These are phyloP conservation scores for Barnettozyma californica DNA, from an alignment of 805 yeast species.

Conservation along the genomic window DNA sequence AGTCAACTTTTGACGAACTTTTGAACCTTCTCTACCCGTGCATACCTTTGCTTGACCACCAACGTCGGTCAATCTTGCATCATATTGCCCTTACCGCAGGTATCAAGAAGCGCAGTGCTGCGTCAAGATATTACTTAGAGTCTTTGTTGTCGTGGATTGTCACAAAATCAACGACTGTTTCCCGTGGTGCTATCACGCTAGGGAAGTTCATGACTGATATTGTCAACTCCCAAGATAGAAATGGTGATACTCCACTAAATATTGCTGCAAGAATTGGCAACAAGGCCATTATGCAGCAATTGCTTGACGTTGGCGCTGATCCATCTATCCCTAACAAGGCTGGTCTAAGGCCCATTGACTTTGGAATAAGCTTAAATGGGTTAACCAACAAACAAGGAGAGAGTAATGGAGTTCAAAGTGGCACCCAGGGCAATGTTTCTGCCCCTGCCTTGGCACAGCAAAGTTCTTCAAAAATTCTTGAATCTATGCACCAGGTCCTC, in stretches of 20 bases:
- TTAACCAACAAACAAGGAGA: conserved; percentile 7
- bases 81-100: conserved; percentile 81
- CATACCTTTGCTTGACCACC: conserved; percentile 56
- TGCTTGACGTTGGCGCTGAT: conserved; percentile 86
- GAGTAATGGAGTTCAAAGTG: neutral
- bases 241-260: conserved; percentile 93
- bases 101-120: conserved; percentile 64
- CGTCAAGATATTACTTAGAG: conserved; percentile 69
- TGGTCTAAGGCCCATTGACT: conserved; percentile 82
- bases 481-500: conserved; percentile 47
- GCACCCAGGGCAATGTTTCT: neutral
- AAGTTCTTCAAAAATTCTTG: conserved; percentile 37
- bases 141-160: conserved; percentile 76
- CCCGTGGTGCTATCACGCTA: conserved; percentile 43
- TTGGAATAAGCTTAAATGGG: conserved; percentile 54
- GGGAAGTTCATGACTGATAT: conserved; percentile 60
- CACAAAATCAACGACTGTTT: conserved; percentile 40
- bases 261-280: conserved; percentile 89
- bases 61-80: conserved; percentile 78
- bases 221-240: conserved; percentile 83
- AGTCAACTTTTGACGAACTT: conserved; percentile 64
- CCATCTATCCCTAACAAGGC: conserved; percentile 73
- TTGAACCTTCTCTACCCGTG: conserved; percentile 75
- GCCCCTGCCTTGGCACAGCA: conserved; percentile 11
- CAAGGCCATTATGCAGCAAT: conserved; percentile 69